Conservation (phyloP, 345 rosid genomes). For the Gossypium mustelinum region DNA sequence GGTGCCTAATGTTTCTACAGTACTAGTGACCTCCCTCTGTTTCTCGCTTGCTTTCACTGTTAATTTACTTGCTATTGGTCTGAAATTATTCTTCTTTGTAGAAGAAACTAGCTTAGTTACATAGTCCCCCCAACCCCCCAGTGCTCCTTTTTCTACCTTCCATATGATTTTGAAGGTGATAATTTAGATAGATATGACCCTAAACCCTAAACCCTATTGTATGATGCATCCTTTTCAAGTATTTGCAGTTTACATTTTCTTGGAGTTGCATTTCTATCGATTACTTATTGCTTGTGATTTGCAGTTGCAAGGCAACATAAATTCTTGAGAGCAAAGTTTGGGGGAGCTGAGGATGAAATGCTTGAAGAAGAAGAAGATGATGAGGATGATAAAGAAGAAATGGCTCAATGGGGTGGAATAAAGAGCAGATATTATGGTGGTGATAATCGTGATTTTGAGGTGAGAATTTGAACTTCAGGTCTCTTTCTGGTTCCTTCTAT, state of each 20-base stretch:
- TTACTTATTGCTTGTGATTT: conserved; percentile 10
- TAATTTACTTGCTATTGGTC: neutral
- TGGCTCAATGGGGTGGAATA: conserved; percentile 45
- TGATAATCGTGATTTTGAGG: conserved; percentile 57
- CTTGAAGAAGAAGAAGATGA: conserved; percentile 49
- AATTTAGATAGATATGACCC: neutral
- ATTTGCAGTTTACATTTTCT: neutral
- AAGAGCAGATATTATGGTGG: conserved; percentile 41
- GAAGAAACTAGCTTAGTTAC: neutral
- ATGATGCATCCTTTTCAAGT: conserved; percentile 12
- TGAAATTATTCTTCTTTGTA: neutral
- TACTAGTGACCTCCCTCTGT: neutral
- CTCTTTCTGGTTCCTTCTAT: neutral
- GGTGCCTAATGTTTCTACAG: neutral
- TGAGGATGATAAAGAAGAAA: conserved; percentile 41
- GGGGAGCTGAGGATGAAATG: conserved; percentile 71
- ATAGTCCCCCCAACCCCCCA: neutral
- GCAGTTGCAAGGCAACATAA: conserved; percentile 69
- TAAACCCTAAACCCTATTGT: neutral
- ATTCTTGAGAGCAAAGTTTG: conserved; percentile 49
- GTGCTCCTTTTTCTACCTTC: neutral
- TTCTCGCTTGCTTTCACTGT: neutral
- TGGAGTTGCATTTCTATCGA: neutral
- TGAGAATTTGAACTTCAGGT: conserved; percentile 43
- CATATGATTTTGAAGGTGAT: neutral